Base-by-base conservation (phyloP, 2,329 filamentous ascomycete genomes). In the Coleophoma eucalyptorum region DNA sequence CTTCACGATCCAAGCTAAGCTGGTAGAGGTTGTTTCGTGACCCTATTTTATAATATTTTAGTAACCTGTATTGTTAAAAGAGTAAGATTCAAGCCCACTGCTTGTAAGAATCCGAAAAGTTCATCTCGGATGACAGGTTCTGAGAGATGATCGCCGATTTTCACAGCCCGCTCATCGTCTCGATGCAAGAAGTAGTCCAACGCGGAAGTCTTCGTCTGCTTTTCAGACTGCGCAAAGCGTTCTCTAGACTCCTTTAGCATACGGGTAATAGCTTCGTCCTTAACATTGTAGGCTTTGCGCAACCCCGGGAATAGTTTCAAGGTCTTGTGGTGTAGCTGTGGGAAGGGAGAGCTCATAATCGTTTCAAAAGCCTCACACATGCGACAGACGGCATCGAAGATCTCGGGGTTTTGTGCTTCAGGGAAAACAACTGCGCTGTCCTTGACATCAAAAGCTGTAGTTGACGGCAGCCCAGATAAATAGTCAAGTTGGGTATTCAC, bases 11-110 rank as follows among this genome's bases (percentile, higher is more conserved):
- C 52, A 57, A 5, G 38, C 44, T 2, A 55, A 19, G 5, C 50
- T 51, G 5, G 50, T 53, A 4, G 41, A 15, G 8, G 50, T 51
- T 3, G 55, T 55, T 16, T 57, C 52, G 32, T 57, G 52, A 19
- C 46, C 54, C 35, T 15, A 11, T 10, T 15, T 47, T 19, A 54
- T 38, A 15, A 55, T 35, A 33, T 49, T 44, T 3, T 52, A 52
- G 16, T 50, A 52, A 26, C 2, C 26, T 26, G 6, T 5, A 56
- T 48, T 49, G 53, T 15, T n/a, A 20, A 16, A 19, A 32, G 19
- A 41, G 8, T 47, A 34, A 13, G 12, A 16, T 19, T 44, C 11
- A 26, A 26, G 10, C 26, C 10, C 4, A 26, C 26, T 5, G 26
- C 26, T 26, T 26, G 6, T 8, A 26, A 26, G 26, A 26, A 26